Percentiles rank a stretch among this genome's conserved stretches.
phyloP scores from a whole-genome alignment of 176 grass and related monocot species.

The Melocanna baccifera region DNA sequence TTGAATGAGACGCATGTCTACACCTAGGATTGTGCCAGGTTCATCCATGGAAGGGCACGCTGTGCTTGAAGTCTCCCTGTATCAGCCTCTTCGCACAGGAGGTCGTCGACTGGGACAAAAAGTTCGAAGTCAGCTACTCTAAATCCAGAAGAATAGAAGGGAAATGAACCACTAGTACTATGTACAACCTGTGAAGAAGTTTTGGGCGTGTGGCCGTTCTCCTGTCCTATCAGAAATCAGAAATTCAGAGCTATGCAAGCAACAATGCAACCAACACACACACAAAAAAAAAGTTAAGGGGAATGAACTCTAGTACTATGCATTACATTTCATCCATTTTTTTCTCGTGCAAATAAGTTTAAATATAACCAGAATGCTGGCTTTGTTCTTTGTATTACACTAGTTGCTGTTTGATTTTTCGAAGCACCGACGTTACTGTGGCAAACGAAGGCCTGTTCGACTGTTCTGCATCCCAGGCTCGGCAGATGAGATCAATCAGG shows the following conservation, averaged over 20 bases:
- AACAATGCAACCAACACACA: neutral
- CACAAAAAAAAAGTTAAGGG: neutral
- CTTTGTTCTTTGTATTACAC: neutral
- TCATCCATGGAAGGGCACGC: constrained; percentile 57
- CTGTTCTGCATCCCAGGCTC: constrained; percentile 39
- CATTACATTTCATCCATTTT: neutral
- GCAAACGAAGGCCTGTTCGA: constrained; percentile 46
- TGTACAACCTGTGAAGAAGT: neutral
- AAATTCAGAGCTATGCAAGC: neutral
- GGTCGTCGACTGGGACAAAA: neutral
- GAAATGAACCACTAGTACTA: neutral
- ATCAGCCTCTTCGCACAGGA: neutral
- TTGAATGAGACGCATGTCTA: constrained; percentile 79
- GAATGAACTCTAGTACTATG: neutral
- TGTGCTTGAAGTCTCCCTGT: neutral
- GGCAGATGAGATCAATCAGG: constrained; percentile 44
- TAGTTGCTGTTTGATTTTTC: constrained; percentile 10
- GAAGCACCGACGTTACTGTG: constrained; percentile 28
- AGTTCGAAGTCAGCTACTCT: neutral
- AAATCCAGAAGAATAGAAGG: neutral
- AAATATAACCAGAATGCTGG: neutral
- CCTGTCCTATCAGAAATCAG: neutral
- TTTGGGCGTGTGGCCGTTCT: neutral
- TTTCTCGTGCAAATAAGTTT: neutral
- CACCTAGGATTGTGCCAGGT: constrained; percentile 69